phyloP scores from a whole-genome alignment of 2,329 filamentous ascomycete genomes.

The Endoconidiophora laricicola region DNA sequence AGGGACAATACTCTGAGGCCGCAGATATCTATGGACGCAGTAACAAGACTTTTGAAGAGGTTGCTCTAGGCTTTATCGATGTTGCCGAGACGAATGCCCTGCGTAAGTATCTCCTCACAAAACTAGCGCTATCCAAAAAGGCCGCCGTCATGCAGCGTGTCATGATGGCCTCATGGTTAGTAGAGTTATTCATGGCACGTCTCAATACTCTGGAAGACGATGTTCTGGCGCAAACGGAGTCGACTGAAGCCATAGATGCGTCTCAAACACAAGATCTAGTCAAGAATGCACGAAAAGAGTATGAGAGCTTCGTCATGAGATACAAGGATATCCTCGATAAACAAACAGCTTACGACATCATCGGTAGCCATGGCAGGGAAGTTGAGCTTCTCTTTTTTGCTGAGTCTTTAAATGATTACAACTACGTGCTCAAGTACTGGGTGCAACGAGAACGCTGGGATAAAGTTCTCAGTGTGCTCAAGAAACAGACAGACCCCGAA shows the following conservation, averaged over 20 bases:
- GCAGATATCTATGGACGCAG: conserved; percentile 85
- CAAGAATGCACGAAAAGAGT: conserved; percentile 55
- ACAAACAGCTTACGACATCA: conserved; percentile 88
- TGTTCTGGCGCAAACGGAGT: conserved; percentile 73
- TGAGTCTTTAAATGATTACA: conserved; percentile 74
- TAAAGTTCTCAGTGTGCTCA: conserved; percentile 73
- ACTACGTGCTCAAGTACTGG: conserved; percentile 94
- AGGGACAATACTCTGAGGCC: conserved; percentile 70
- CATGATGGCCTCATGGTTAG: conserved; percentile 89
- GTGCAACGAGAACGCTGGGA: conserved; percentile 85
- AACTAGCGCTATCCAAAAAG: conserved; percentile 68
- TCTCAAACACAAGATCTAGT: conserved; percentile 58
- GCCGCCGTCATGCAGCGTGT: conserved; percentile 76
- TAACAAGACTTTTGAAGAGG: conserved; percentile 93
- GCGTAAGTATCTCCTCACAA: conserved; percentile 74
- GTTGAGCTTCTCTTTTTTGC: conserved; percentile 86
- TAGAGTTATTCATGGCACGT: conserved; percentile 95
- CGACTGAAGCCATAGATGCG: conserved; percentile 54
- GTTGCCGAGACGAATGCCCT: conserved; percentile 79
- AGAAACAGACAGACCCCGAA: conserved; percentile 80
- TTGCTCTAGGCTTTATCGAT: conserved; percentile 81
- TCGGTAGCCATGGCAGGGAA: conserved; percentile 87
- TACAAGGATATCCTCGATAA: conserved; percentile 78
- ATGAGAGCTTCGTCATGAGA: conserved; percentile 70
- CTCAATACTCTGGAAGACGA: conserved; percentile 88